Evolutionary conservation across 116 monocot genomes (phyloP).

Genomic region (Iris pallida): DNA sequence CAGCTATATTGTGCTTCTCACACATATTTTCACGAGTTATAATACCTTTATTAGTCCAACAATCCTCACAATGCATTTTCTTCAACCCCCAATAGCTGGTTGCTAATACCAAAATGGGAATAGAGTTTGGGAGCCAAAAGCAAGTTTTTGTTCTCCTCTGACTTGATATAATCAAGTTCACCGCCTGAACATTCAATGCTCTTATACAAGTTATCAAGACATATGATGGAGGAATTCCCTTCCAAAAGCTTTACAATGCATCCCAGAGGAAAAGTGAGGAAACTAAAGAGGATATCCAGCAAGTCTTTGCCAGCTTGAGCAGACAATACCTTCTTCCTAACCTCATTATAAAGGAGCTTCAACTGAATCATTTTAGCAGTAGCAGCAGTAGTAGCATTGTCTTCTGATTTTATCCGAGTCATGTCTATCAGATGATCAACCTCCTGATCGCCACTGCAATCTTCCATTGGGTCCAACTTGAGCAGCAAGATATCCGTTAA

Average conservation of each 20-base stretch:
- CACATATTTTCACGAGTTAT: too few relatives aligned
- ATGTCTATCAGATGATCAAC: too few relatives aligned
- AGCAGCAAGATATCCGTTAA: background rate
- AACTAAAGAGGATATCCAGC: background rate
- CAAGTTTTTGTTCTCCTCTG: slow-evolving; percentile 1
- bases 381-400: background rate
- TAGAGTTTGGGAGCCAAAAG: slow-evolving; percentile 5
- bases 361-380: background rate
- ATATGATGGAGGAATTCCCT: background rate
- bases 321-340: background rate
- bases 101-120: background rate
- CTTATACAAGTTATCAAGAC: slow-evolving; percentile 12
- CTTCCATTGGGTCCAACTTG: background rate
- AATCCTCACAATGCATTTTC: background rate
- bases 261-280: background rate
- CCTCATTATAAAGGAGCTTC: background rate
- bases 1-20: too few relatives aligned
- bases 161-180: background rate
- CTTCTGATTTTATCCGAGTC: background rate
- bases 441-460: background rate
- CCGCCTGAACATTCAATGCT: background rate
- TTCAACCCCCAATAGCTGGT: background rate
- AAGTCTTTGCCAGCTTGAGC: background rate
- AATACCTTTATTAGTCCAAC: background rate
- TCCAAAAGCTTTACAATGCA: background rate